phyloP scores from a whole-genome alignment of 371 early-diverging fungal genomes.

The Mortierella sp. region DNA sequence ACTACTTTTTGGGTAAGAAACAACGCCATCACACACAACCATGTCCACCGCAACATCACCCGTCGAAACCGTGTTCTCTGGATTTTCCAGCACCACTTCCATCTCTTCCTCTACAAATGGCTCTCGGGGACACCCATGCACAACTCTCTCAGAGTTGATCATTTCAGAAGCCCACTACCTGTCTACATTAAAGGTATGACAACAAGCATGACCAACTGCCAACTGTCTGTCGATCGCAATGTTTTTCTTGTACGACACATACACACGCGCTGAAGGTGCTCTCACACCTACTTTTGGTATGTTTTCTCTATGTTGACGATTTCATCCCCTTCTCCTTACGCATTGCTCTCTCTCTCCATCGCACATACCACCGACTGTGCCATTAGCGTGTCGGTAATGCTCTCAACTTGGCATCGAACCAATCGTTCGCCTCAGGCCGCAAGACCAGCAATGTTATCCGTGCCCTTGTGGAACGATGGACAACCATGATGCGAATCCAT shows the following conservation, averaged over 20 bases:
- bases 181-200: constrained; percentile 39
- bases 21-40: not conserved
- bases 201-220: not conserved
- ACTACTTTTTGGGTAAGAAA: no score
- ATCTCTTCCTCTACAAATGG: constrained; percentile 1
- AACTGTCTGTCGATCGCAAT: not conserved
- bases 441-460: constrained; percentile 38
- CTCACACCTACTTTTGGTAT: not conserved
- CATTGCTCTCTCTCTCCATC: not conserved
- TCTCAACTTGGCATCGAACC: constrained; percentile 37
- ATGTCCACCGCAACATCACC: constrained; percentile 11
- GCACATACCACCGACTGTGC: not conserved
- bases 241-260: not conserved
- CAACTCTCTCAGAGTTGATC: constrained; percentile 38
- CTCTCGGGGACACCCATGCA: constrained; percentile 18
- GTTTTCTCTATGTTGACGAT: not conserved
- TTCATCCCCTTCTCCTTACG: not conserved
- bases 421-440: constrained; percentile 25
- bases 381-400: constrained; percentile 50
- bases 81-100: constrained; percentile 2
- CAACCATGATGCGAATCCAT: constrained; percentile 39
- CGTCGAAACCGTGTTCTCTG: constrained; percentile 11
- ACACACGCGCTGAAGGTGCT: not conserved
- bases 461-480: constrained; percentile 48
- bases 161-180: constrained; percentile 44